Base-by-base conservation (phyloP, 176 grass and related monocot species). In the Tillandsia fasciculata region DNA sequence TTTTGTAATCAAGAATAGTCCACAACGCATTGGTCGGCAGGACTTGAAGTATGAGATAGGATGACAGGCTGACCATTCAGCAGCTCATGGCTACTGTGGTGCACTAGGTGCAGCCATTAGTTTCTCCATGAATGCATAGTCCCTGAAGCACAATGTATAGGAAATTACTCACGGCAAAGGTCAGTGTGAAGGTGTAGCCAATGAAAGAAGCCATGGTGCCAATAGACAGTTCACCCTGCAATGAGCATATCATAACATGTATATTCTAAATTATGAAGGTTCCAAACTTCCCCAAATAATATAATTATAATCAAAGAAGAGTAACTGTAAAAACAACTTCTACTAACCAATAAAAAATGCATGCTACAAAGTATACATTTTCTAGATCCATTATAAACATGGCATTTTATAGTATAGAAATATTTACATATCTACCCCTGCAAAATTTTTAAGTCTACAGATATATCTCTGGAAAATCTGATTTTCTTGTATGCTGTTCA, bases 161-260 rank as follows among this genome's bases (percentile, higher is more conserved):
- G 26, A 73, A 75, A 56, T 14, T 84, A 91, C 83, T 87, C 83
- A 96, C 93, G 64, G 89, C 89, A 76, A 96, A 96, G 48, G 93
- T 96, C 72, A 96, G 74, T 27, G 93, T 96, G 77, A 96, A 96
- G 63, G 93, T 96, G 84, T 96, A 96, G 59, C 93, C 93, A 80
- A 96, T 96, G 74, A 96, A 96, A 65, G 93, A 92, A 73, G 86
- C 78, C 93, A 96, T 96, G 2, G 72, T 89, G 71, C 93, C 93
- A 87, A 96, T 61, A 63, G 93, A 89, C 18, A 96, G 72, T 71
- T 92, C 85, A 26, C 93, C 93, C 93, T 96, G 83, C 75, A 93
- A 93, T 64, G 68, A 74, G 65, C 73, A 65, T 49, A 71, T 53
- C 69, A 18, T 17, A 9, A 59, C n/a, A 59, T 59, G 20, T 17